A percentile compares a stretch with the other conserved stretches of the same genome.
Evolutionary conservation across 129 eudicot genomes (phyloP).

Genomic region (Flaveria robusta): DNA sequence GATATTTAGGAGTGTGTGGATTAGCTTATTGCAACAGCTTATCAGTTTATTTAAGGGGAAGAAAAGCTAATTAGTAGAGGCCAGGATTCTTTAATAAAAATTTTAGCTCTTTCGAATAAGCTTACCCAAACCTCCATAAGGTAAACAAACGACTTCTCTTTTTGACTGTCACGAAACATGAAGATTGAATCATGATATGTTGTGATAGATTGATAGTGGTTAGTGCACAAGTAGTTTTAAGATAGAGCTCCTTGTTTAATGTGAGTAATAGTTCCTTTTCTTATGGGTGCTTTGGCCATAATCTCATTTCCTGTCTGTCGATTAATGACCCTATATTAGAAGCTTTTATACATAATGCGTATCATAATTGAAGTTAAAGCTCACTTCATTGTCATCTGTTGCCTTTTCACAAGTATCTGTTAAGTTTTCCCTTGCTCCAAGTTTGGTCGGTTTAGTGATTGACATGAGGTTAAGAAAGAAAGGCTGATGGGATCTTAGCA

Average conservation of each 20-base stretch:
- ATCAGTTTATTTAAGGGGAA: not conserved
- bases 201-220: no score
- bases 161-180: no score
- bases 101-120: not conserved
- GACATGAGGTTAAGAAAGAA: not conserved
- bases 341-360: no score
- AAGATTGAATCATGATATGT: no score
- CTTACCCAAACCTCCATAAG: not conserved
- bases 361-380: no score
- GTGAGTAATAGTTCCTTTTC: not conserved
- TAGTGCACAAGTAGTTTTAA: no score
- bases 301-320: not conserved
- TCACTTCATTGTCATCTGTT: not conserved
- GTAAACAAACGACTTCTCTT: not conserved
- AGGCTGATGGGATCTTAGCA: constrained; percentile 9
- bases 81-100: not conserved
- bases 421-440: not conserved
- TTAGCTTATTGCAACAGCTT: not conserved
- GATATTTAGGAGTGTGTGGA: not conserved
- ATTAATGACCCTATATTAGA: no score
- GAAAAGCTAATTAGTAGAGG: not conserved
- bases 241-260: no score
- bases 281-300: not conserved
- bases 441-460: not conserved
- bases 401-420: not conserved